A percentile compares a stretch with the other conserved stretches of the same genome.
Conservation (phyloP, 495 filamentous ascomycete genomes). For the Penicillium silybi region DNA sequence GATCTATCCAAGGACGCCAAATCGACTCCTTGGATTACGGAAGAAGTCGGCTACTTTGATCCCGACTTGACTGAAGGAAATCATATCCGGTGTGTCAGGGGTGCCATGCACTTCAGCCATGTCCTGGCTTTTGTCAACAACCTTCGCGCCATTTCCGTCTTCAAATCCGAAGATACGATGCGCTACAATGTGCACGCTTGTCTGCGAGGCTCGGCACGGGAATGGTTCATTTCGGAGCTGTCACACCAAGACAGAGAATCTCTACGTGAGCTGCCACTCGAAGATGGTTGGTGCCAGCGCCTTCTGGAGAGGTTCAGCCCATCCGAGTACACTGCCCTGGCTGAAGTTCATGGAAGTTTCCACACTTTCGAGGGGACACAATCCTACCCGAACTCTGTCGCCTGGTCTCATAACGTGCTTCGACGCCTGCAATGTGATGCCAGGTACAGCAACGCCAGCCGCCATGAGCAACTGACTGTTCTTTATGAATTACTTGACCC, state of each 20-base stretch:
- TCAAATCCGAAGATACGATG: background rate
- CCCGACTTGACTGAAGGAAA: background rate
- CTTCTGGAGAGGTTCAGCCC: background rate
- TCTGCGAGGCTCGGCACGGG: background rate
- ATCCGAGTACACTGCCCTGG: background rate
- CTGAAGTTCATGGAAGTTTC: background rate
- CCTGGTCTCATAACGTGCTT: background rate
- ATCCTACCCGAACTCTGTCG: background rate
- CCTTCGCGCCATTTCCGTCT: background rate
- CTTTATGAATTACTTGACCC: no score
- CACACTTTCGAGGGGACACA: background rate
- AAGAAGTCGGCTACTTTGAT: background rate
- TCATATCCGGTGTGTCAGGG: background rate
- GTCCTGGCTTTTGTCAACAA: background rate
- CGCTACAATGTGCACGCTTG: background rate
- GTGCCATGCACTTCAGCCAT: background rate
- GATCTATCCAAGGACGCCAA: no score
- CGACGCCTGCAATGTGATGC: background rate
- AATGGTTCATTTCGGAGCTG: constrained; percentile 1
- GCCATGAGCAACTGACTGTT: no score
- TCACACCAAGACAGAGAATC: background rate
- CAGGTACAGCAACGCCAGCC: no score
- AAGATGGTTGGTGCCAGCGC: background rate
- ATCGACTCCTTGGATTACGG: background rate
- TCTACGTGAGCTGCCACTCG: background rate